These are phyloP conservation scores for Dioszegia hungarica DNA, from an alignment of 768 basidiomycete genomes.

Conservation along the genomic window DNA sequence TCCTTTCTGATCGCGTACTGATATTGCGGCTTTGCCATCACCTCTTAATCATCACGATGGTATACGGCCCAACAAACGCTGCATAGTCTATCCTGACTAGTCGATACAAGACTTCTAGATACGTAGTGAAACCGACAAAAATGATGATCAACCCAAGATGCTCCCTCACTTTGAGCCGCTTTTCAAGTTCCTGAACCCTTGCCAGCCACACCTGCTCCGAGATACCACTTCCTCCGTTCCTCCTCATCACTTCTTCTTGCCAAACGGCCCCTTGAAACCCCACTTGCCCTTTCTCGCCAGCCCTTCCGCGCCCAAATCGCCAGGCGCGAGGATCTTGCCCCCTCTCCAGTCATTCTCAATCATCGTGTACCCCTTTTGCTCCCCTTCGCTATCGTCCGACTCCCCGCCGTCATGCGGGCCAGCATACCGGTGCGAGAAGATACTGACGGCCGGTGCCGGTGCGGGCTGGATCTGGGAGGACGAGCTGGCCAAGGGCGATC, in stretches of 20 bases:
- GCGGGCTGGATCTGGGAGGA: slow-evolving; percentile 4
- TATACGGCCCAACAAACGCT: not conserved
- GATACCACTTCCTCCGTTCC: not conserved
- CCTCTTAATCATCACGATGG: too few relatives aligned
- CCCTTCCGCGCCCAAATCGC: slow-evolving; percentile 7
- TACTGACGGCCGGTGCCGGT: slow-evolving; percentile 23
- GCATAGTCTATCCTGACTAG: not conserved
- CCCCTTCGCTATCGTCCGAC: slow-evolving; percentile 31
- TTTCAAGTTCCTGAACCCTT: too few relatives aligned
- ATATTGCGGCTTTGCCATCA: too few relatives aligned
- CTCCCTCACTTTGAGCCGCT: too few relatives aligned
- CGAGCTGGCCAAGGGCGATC: not conserved
- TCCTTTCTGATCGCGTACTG: too few relatives aligned
- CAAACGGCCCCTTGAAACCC: slow-evolving; percentile 15
- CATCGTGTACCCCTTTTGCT: slow-evolving; percentile 23
- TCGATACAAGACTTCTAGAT: not conserved
- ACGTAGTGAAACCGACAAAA: too few relatives aligned
- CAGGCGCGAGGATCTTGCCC: slow-evolving; percentile 13
- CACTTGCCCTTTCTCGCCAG: slow-evolving; percentile 11
- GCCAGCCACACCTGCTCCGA: too few relatives aligned
- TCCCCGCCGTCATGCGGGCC: slow-evolving; percentile 36
- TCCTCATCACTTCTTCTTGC: slow-evolving; percentile 4
- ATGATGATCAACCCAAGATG: too few relatives aligned
- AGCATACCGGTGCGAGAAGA: slow-evolving; percentile 31
- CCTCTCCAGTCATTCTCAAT: slow-evolving; percentile 43